A percentile compares a stretch with the other conserved stretches of the same genome.
These are phyloP conservation scores for Trametes polyzona DNA, from an alignment of 1,284 basidiomycete species.

Conservation along the genomic window DNA sequence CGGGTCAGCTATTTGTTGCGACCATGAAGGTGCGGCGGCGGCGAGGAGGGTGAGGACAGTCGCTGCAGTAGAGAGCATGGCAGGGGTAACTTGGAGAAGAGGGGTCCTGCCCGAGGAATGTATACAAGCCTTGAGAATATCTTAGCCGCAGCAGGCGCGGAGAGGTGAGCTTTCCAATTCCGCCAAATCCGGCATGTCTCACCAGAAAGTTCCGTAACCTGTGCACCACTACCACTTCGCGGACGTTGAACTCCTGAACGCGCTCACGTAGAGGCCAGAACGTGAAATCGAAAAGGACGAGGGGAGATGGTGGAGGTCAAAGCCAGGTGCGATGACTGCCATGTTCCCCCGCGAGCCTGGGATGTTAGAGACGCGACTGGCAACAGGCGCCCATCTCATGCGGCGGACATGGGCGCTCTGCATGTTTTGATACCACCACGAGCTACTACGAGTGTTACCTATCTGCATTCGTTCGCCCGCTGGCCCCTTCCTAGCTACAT, in stretches of 20 bases:
- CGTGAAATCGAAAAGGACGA: not conserved
- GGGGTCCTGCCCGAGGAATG: constrained; percentile 9
- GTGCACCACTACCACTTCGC: not conserved
- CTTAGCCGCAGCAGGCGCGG: constrained; percentile 4
- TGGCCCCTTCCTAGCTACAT: too few relatives aligned
- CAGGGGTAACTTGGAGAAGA: not conserved
- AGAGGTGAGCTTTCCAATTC: not conserved
- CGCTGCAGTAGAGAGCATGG: constrained; percentile 21
- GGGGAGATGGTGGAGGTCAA: too few relatives aligned
- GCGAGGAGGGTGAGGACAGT: constrained; percentile 21
- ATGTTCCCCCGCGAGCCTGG: too few relatives aligned
- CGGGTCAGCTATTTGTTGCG: constrained; percentile 30
- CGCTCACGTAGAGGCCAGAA: not conserved
- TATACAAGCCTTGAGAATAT: not conserved
- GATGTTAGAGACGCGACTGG: too few relatives aligned
- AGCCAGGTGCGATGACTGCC: too few relatives aligned
- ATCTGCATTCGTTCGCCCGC: too few relatives aligned
- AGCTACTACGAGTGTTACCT: too few relatives aligned
- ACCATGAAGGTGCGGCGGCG: constrained; percentile 14
- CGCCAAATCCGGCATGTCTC: not conserved
- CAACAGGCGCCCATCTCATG: too few relatives aligned
- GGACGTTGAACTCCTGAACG: not conserved
- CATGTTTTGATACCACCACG: too few relatives aligned
- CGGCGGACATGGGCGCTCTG: too few relatives aligned
- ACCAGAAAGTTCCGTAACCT: constrained; percentile 3